Base-by-base conservation (phyloP, 2,329 filamentous ascomycete species). In the Pseudogymnoascus sp. region DNA sequence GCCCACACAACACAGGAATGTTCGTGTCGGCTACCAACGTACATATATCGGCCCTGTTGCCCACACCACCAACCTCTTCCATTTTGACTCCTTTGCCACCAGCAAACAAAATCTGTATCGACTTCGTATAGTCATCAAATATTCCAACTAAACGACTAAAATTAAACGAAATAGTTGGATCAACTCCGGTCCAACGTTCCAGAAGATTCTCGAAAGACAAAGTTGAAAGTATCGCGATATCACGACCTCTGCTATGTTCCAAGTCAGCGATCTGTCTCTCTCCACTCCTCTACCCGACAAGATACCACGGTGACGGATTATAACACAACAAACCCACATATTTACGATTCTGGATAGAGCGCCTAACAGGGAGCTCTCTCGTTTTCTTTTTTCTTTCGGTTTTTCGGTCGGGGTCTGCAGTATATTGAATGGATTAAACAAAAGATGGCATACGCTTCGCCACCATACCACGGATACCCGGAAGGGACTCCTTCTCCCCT, bases 401-500 rank as follows among this genome's bases (percentile, higher is more conserved):
- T 54, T 54, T 54, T 54, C 47, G 47, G 47, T 54, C 47, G 29
- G 47, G 44, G 47, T 54, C 29, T 33, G 29, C 47, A 54, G 47
- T 10, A 54, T 54, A 54, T 54, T 54, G 47, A 54, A 54, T 54
- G 47, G 47, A 54, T 54, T 33, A 33, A 54, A 54, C 47, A 54
- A 13, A 54, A 54, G 47, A 59, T 59, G 57, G 57, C 57, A 37
- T 59, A 60, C 40, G 39, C 59, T 41, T 44, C 40, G 36, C 63
- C 68, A 61, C 66, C 61, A 29, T 71, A 70, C 64, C 67, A 69
- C 61, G 47, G 62, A 29, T 66, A 68, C 21, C 68, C 68, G 65
- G 71, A 70, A 65, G 66, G 71, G 44, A 68, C 67, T 11, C 70
- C 70, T 36, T 72, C 71, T 7, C 71, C 71, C 36, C 66, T 69